phyloP scores from a whole-genome alignment of 1,284 basidiomycete genomes.

The Moesziomyces parantarcticus region DNA sequence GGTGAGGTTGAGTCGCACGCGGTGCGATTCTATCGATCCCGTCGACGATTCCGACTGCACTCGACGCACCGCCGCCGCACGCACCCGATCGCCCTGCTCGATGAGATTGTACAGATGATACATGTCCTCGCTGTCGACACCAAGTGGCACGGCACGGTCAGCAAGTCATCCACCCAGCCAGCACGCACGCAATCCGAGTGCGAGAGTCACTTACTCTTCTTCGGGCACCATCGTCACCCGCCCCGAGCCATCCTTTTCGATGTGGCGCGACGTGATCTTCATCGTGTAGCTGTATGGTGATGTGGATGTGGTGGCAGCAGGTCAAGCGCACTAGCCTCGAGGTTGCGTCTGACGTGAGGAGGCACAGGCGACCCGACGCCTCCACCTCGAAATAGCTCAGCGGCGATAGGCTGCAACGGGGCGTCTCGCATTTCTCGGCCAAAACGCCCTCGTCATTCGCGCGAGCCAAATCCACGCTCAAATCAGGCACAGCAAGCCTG shows the following conservation, averaged over 20 bases:
- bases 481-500: no score
- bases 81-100: slow-evolving; percentile 79
- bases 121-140: slow-evolving; percentile 81
- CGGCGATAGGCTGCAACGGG: no score
- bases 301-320: background rate
- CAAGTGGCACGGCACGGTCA: background rate
- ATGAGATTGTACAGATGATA: slow-evolving; percentile 99
- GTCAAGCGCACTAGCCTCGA: no score
- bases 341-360: no score
- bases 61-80: slow-evolving; percentile 86
- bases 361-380: no score
- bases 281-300: slow-evolving; percentile 25
- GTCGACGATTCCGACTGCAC: slow-evolving; percentile 82
- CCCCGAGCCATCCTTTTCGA: slow-evolving; percentile 66
- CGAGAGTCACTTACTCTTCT: slow-evolving; percentile 58
- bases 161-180: background rate
- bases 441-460: no score
- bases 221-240: slow-evolving; percentile 62
- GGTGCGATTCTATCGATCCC: slow-evolving; percentile 90
- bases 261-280: slow-evolving; percentile 63
- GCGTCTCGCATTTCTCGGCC: no score
- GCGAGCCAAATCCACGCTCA: no score
- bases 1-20: slow-evolving; percentile 86
- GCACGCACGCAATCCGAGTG: background rate
- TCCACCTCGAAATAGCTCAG: no score